These are phyloP conservation scores for Porphyrellus sp. DNA, from an alignment of 1,284 basidiomycete species.

Conservation along the genomic window DNA sequence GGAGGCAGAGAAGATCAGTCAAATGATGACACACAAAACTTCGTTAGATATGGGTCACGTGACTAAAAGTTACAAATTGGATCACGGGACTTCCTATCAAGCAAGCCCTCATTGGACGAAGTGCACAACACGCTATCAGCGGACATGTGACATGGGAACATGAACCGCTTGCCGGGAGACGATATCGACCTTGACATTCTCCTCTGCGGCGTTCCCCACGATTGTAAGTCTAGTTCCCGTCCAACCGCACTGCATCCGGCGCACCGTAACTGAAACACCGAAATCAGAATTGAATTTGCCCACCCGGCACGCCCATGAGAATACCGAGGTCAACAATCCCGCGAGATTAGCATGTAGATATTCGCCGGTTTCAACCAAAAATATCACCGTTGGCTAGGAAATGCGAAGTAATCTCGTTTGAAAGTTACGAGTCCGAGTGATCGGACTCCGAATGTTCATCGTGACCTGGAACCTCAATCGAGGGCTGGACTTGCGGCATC, in stretches of 20 bases:
- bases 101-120: neutral
- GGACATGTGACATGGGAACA: neutral
- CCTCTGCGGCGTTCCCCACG: neutral
- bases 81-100: conserved; percentile 11
- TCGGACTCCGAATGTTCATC: too few relatives aligned
- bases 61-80: conserved; percentile 3
- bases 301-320: neutral
- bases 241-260: neutral
- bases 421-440: too few relatives aligned
- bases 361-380: too few relatives aligned
- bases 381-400: too few relatives aligned
- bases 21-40: neutral
- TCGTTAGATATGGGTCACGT: conserved; percentile 6
- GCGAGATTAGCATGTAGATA: too few relatives aligned
- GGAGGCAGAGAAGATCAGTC: neutral
- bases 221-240: neutral
- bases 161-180: too few relatives aligned
- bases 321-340: too few relatives aligned
- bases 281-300: neutral
- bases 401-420: too few relatives aligned
- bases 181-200: neutral
- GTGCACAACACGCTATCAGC: neutral
- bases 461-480: too few relatives aligned
- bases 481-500: too few relatives aligned
- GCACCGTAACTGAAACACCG: too few relatives aligned